These are phyloP conservation scores for Psilocybe cubensis DNA, from an alignment of 768 basidiomycete species.

Conservation along the genomic window DNA sequence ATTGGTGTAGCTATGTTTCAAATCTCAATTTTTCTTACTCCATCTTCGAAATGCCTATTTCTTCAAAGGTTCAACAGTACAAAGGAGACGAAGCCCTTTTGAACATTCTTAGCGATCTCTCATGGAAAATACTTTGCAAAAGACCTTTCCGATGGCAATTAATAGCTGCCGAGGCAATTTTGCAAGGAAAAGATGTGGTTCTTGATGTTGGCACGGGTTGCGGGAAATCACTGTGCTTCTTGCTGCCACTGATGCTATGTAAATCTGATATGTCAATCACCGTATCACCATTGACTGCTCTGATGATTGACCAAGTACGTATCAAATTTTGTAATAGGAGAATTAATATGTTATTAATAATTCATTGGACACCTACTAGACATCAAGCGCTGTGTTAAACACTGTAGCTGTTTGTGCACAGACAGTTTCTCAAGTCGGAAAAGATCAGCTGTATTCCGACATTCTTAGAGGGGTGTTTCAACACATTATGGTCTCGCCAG, in stretches of 20 bases:
- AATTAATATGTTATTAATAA: not conserved
- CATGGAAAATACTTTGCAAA: too few species aligned
- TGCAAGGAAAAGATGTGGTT: slow-evolving; percentile 23
- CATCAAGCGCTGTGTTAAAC: not conserved
- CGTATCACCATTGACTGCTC: slow-evolving; percentile 21
- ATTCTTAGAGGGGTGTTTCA: slow-evolving; percentile 12
- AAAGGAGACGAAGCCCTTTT: too few species aligned
- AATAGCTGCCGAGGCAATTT: slow-evolving; percentile 13
- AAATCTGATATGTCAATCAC: slow-evolving; percentile 15
- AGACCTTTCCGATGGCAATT: slow-evolving; percentile 22
- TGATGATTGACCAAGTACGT: slow-evolving; percentile 25
- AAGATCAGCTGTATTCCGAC: slow-evolving; percentile 12
- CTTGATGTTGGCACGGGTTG: slow-evolving; percentile 21
- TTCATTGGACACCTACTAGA: not conserved
- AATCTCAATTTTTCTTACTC: too few species aligned
- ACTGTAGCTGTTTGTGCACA: slow-evolving; percentile 19
- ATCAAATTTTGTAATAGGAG: too few species aligned
- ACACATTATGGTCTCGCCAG: slow-evolving; percentile 22
- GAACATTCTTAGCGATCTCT: too few species aligned
- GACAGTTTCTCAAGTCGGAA: slow-evolving; percentile 6
- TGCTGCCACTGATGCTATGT: slow-evolving; percentile 11
- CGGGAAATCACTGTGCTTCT: slow-evolving; percentile 14
- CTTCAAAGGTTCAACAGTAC: too few species aligned
- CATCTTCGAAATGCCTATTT: too few species aligned
- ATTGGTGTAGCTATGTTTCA: too few species aligned